Evolutionary conservation across 2,329 filamentous ascomycete species (phyloP).

Genomic region (Furcasterigmium furcatum): DNA sequence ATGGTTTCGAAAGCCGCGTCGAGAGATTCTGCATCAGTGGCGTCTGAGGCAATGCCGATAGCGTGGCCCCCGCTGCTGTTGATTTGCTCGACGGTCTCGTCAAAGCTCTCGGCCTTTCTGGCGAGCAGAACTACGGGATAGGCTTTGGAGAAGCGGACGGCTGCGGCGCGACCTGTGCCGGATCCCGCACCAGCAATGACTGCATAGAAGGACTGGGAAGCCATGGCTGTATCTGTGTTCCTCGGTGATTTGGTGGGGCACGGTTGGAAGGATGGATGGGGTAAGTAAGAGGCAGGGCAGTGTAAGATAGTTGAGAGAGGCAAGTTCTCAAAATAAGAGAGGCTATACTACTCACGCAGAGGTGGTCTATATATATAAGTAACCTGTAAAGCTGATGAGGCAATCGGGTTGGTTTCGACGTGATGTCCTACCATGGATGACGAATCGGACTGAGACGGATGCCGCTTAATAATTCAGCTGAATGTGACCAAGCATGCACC

Average conservation of each 20-base stretch:
- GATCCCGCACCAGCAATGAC: conserved; percentile 71
- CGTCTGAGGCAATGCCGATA: conserved; percentile 66
- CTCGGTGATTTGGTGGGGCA: too few species aligned
- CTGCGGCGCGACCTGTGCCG: conserved; percentile 56
- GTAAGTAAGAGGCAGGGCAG: too few species aligned
- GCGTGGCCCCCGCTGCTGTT: conserved; percentile 64
- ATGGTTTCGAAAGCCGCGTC: conserved; percentile 59
- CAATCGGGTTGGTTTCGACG: not conserved
- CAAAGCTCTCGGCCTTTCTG: conserved; percentile 62
- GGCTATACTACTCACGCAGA: too few species aligned
- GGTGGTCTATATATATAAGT: too few species aligned
- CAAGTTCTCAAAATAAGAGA: too few species aligned
- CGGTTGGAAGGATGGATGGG: too few species aligned
- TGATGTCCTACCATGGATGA: not conserved
- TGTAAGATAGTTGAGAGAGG: too few species aligned
- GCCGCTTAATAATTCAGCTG: not conserved
- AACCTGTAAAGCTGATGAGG: not conserved
- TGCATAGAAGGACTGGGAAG: conserved; percentile 49
- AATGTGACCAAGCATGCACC: not conserved
- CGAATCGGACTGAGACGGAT: not conserved
- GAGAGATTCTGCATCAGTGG: conserved; percentile 37
- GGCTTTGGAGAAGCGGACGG: conserved; percentile 55
- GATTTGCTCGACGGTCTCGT: conserved; percentile 67
- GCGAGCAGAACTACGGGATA: conserved; percentile 78
- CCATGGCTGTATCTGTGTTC: conserved; percentile 14